Percentiles rank a stretch among this genome's conserved stretches.
Conservation (phyloP, 2,329 filamentous ascomycete species). For the Davidsoniella neocaledoniae region DNA sequence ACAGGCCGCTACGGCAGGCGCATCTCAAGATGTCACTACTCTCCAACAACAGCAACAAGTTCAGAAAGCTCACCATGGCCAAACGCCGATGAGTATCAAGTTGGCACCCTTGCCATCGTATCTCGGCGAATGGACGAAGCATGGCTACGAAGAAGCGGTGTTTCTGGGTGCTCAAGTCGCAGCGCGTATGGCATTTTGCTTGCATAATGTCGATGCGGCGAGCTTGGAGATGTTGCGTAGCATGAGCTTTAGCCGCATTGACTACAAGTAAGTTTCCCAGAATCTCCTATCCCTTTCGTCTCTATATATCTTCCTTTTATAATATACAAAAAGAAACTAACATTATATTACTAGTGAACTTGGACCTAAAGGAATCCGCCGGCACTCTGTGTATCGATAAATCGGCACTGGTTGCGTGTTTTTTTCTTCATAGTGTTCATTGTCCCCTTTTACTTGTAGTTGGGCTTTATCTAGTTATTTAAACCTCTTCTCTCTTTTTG, state of each 20-base stretch:
- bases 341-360: slow-evolving; percentile 26
- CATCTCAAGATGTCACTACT: slow-evolving; percentile 28
- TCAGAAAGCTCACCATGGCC: slow-evolving; percentile 38
- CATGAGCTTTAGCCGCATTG: slow-evolving; percentile 40
- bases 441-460: too few species aligned
- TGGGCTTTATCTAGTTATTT: too few species aligned
- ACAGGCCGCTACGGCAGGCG: slow-evolving; percentile 71
- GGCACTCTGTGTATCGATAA: slow-evolving; percentile 35
- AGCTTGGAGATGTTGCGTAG: slow-evolving; percentile 34
- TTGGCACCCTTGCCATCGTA: slow-evolving; percentile 64
- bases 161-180: slow-evolving; percentile 82
- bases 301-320: neutral
- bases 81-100: slow-evolving; percentile 75
- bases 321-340: neutral
- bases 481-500: too few species aligned
- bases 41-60: slow-evolving; percentile 17
- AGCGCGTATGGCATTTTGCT: slow-evolving; percentile 43
- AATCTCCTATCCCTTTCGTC: neutral
- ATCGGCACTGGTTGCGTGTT: neutral
- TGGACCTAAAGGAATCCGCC: slow-evolving; percentile 36
- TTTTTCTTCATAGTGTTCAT: neutral
- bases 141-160: slow-evolving; percentile 60
- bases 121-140: slow-evolving; percentile 79
- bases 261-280: slow-evolving; percentile 37
- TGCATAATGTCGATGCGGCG: slow-evolving; percentile 39